Base-by-base conservation (phyloP, 1,284 basidiomycete species). In the Pseudozyma flocculosa region DNA sequence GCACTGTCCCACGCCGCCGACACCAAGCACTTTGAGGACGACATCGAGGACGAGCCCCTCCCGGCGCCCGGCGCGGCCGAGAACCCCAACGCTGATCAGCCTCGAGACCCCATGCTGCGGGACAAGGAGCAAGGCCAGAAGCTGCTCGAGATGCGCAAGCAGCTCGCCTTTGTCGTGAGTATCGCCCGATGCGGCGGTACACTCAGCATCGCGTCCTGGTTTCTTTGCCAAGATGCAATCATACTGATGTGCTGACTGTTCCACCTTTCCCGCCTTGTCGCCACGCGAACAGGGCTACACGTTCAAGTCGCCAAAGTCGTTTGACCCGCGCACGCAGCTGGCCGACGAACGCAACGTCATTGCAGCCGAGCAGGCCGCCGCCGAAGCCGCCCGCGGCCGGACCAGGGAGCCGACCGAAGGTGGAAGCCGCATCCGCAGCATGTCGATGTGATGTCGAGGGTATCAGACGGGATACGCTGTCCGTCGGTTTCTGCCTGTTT, bases 81-180 rank as follows among this genome's bases (percentile, higher is more conserved):
- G 46, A 83, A 85, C 49, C 52, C 63, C 13, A 60, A 61, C 32
- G 61, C 57, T 1, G 88, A 92, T 71, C 85, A 86, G 45, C 92
- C 91, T 22, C 85, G 88, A 61, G 93, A 96, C 79, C 91, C 90
- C 11, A 81, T 97, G 73, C 83, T 96, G 48, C 84, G 87, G 48
- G 85, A 95, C 80, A 87, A 86, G 75, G 82, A 86, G 48, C 87
- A 95, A 73, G 92, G 93, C 23, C 83, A 85, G 56, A 85, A 90
- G 74, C 86, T 95, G 55, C 82, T 96, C 69, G 86, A 90, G 73
- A 87, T 93, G 65, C 86, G 93, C 70, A 96, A 97, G 80, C 86
- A 87, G 61, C 83, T 91, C 48, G 90, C 90, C 10, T 92, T 92
- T 79, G 89, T 88, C 48, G 89, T 53, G 44, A 53, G 50, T 46